A percentile compares a stretch with the other conserved stretches of the same genome.
Evolutionary conservation across 2,329 filamentous ascomycete genomes (phyloP).

Genomic region (Fusarium denticulatum): DNA sequence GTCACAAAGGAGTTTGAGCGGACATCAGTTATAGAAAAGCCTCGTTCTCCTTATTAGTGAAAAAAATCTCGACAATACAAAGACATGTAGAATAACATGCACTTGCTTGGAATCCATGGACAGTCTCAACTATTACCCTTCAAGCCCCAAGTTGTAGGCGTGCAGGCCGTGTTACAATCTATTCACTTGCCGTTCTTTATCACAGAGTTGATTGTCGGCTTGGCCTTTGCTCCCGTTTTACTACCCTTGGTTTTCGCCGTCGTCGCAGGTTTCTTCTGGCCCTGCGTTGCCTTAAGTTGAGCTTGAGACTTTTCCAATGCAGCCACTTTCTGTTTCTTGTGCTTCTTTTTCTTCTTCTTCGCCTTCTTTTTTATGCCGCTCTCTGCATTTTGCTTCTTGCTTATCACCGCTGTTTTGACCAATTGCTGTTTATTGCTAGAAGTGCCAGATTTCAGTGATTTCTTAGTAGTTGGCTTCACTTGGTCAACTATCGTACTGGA

Average conservation of each 20-base stretch:
- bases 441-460: background rate
- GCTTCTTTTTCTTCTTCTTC: background rate
- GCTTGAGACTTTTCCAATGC: no score
- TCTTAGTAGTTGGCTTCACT: background rate
- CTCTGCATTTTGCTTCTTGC: no score
- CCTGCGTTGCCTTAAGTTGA: background rate
- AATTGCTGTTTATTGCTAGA: background rate
- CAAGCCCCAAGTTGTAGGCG: rapidly evolving
- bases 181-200: background rate
- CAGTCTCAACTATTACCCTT: background rate
- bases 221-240: background rate
- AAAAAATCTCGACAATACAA: background rate
- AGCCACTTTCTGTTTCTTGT: background rate
- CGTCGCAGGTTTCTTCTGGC: background rate
- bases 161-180: rapidly evolving
- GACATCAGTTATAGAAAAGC: background rate
- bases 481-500: rapidly evolving
- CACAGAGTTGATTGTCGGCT: rapidly evolving
- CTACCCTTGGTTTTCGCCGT: background rate
- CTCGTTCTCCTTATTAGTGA: background rate
- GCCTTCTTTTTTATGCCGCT: rapidly evolving
- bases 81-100: background rate
- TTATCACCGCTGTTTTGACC: background rate
- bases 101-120: rapidly evolving
- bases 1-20: background rate